These are phyloP conservation scores for Fonsecaea multimorphosa DNA, from an alignment of 2,329 filamentous ascomycete species.

Conservation along the genomic window DNA sequence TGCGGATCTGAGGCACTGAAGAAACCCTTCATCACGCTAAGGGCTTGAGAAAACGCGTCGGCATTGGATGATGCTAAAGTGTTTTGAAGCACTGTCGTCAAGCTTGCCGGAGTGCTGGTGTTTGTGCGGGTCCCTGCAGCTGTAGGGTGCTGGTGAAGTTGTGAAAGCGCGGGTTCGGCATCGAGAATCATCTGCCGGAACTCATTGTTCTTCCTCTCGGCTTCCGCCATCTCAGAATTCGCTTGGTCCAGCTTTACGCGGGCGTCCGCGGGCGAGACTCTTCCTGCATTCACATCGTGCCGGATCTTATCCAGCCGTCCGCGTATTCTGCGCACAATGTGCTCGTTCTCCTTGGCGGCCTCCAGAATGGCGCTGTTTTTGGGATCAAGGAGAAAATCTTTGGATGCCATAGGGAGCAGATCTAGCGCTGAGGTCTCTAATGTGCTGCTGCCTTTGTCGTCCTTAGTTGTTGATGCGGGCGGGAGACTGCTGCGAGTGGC, in stretches of 20 bases:
- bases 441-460: neutral
- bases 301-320: slow-evolving; percentile 35
- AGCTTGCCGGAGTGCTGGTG: slow-evolving; percentile 6
- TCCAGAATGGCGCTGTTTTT: slow-evolving; percentile 35
- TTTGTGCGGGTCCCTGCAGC: slow-evolving; percentile 8
- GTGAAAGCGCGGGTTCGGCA: slow-evolving; percentile 30
- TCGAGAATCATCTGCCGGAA: slow-evolving; percentile 36
- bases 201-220: slow-evolving; percentile 36
- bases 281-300: slow-evolving; percentile 36
- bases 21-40: slow-evolving; percentile 36
- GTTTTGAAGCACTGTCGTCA: slow-evolving; percentile 31
- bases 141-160: slow-evolving; percentile 15
- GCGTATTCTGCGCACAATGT: slow-evolving; percentile 34
- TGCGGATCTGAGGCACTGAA: slow-evolving; percentile 36
- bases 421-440: slow-evolving; percentile 24
- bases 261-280: slow-evolving; percentile 32
- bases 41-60: slow-evolving; percentile 35
- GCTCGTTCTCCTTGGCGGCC: slow-evolving; percentile 37
- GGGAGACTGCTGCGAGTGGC: slow-evolving; percentile 3
- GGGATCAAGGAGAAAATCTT: slow-evolving; percentile 31
- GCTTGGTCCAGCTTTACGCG: slow-evolving; percentile 35
- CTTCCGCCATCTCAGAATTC: slow-evolving; percentile 37
- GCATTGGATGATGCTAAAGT: slow-evolving; percentile 26
- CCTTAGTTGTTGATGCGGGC: slow-evolving; percentile 3
- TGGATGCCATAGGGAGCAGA: slow-evolving; percentile 25